Evolutionary conservation across 2,329 filamentous ascomycete genomes (phyloP), one percentile per base, ranked within the genome.

Genomic region (Tolypocladium paradoxum): DNA sequence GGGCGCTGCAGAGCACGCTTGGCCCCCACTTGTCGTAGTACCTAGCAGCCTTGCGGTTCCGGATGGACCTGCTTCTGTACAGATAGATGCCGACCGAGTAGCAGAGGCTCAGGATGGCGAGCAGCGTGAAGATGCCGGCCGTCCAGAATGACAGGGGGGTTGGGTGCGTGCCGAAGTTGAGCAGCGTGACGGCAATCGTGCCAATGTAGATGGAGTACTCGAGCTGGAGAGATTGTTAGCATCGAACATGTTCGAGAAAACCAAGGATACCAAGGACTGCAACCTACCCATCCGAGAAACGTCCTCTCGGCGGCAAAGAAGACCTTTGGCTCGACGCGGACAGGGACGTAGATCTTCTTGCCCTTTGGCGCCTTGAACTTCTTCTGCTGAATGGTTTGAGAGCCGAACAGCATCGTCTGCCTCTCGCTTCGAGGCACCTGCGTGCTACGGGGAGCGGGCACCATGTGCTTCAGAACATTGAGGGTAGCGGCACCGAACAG

Each of bases 281-380:
- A 29, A 73, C 82, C 73, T 72, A 87, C 84, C 90, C 93, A 99
- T 57, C 90, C 88, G 54, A 99, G 79, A 72, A 96, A 99, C 1
- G 93, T 99, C 58, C 93, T 83, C 71, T 99, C 93, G 1, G 90
- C 91, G 24, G 93, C 93, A 66, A 99, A 96, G 70, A 90, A 96
- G 50, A 99, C 93, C 73, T 99, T 99, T 35, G 93, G 93, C 70
- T 99, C 93, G 35, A 99, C 91, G 49, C 93, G 84, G 53, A 97
- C 86, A 16, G 92, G 92, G 27, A 99, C 93, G 64, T 97, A 92
- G 55, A 99, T 97, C 68, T 88, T 88, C 81, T 91, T 92, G 52
- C 88, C 88, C 67, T 82, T 84, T 14, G 88, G 88, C 9, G 88
- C 87, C 66, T 83, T 85, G 73, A 90, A 82, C 60, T 72, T 76